A percentile compares a stretch with the other conserved stretches of the same genome.
phyloP scores from a whole-genome alignment of 176 grass and related monocot species.

The Melocanna baccifera region DNA sequence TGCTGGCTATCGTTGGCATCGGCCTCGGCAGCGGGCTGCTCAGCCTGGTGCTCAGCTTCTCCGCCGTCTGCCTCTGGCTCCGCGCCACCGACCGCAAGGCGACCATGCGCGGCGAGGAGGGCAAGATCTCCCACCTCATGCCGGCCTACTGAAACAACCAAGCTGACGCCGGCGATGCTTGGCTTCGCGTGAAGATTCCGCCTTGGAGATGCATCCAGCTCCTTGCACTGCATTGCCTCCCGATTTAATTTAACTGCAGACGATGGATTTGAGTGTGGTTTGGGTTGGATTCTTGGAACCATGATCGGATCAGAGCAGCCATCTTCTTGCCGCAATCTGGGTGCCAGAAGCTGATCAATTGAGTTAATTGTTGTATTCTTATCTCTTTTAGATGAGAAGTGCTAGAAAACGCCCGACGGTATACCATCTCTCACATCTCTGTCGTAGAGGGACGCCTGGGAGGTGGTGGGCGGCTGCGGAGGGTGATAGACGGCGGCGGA shows the following conservation, averaged over 20 bases:
- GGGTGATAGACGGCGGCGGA: too few species aligned
- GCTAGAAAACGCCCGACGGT: too few species aligned
- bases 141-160: constrained; percentile 53
- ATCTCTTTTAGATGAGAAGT: neutral
- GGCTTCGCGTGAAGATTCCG: neutral
- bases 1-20: constrained; percentile 78
- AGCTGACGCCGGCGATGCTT: neutral
- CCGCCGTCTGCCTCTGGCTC: constrained; percentile 78
- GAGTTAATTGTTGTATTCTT: neutral
- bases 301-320: constrained; percentile 21
- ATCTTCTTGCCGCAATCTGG: constrained; percentile 7
- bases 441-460: too few species aligned
- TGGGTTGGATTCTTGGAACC: constrained; percentile 14
- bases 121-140: constrained; percentile 84
- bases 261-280: neutral
- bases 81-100: constrained; percentile 42
- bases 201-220: neutral
- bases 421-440: too few species aligned
- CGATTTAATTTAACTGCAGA: neutral
- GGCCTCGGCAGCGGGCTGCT: constrained; percentile 68
- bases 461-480: too few species aligned
- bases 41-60: constrained; percentile 74
- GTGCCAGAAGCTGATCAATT: constrained; percentile 33
- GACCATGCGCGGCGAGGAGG: constrained; percentile 51
- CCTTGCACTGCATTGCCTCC: neutral